Evolutionary conservation across 139 green algal genomes (phyloP).

Genomic region (Tetraselmis chui): DNA sequence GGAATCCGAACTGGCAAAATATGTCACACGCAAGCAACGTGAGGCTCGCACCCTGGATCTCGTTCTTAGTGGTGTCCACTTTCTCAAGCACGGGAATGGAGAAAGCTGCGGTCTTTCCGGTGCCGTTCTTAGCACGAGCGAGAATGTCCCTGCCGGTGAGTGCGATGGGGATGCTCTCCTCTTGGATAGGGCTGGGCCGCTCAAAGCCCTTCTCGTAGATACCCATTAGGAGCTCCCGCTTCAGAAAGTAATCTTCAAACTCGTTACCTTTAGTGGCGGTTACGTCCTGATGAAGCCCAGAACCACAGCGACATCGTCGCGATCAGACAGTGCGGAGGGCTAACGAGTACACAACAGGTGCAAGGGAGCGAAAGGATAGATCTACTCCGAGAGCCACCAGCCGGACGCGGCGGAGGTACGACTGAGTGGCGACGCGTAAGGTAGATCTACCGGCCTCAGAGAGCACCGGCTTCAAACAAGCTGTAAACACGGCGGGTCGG

Average conservation of each 20-base stretch:
- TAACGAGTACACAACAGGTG: neutral
- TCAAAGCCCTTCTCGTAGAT: slow-evolving; percentile 99
- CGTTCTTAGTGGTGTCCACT: slow-evolving; percentile 75
- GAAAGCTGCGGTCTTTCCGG: slow-evolving; percentile 98
- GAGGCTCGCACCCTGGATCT: slow-evolving; percentile 95
- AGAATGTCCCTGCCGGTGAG: slow-evolving; percentile 95
- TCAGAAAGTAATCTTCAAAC: slow-evolving; percentile 99
- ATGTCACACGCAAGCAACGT: no score
- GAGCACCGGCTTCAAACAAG: neutral
- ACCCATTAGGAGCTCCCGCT: slow-evolving; percentile 95
- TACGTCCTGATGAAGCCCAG: slow-evolving; percentile 77
- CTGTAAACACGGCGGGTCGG: no score
- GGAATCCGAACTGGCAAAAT: no score
- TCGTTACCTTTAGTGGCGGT: slow-evolving; percentile 95
- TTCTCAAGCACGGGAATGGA: slow-evolving; percentile 94
- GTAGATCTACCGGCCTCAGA: neutral
- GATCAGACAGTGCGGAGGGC: neutral
- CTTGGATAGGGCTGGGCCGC: slow-evolving; percentile 54
- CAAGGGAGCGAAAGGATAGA: neutral
- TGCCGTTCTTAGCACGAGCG: slow-evolving; percentile 98
- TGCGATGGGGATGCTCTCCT: slow-evolving; percentile 97
- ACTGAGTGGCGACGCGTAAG: neutral
- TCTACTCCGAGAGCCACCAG: neutral
- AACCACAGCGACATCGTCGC: neutral
- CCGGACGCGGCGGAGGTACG: neutral